Evolutionary conservation across 1,139 yeast species (phyloP).

Genomic region (Yamadazyma taylorii): DNA sequence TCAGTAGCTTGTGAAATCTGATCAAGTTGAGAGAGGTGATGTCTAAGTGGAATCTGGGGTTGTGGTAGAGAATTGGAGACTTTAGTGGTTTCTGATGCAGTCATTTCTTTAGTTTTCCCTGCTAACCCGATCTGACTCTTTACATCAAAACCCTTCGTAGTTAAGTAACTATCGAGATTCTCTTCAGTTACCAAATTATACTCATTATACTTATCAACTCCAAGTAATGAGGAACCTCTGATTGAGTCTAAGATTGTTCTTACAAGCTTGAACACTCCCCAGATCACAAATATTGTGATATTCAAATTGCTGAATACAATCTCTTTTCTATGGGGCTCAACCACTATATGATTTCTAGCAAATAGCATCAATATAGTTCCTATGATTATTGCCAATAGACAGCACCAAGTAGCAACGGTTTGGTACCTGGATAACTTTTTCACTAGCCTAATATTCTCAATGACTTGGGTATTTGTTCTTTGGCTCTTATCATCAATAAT

Average conservation of each 20-base stretch:
- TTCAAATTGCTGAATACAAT: slow-evolving; percentile 35
- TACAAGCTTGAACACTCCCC: slow-evolving; percentile 28
- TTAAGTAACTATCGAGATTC: slow-evolving; percentile 9
- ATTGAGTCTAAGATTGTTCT: slow-evolving; percentile 6
- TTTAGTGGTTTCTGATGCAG: too few relatives aligned
- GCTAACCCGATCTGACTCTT: neutral
- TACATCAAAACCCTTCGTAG: neutral
- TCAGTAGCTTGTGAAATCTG: neutral
- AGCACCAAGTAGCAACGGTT: slow-evolving; percentile 22
- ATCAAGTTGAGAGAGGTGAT: too few relatives aligned
- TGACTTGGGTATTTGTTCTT: slow-evolving; percentile 8
- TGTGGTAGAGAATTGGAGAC: too few relatives aligned
- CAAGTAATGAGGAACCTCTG: slow-evolving; percentile 5
- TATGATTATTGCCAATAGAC: slow-evolving; percentile 24
- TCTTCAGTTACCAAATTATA: slow-evolving; percentile 13
- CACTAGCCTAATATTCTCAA: slow-evolving; percentile 13
- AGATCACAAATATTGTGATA: slow-evolving; percentile 28
- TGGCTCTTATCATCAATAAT: slow-evolving; percentile 8
- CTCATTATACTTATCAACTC: slow-evolving; percentile 8
- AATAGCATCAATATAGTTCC: slow-evolving; percentile 27
- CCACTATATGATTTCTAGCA: slow-evolving; percentile 26
- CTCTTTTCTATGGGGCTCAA: slow-evolving; percentile 27
- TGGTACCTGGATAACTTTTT: slow-evolving; percentile 23
- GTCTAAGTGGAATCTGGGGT: too few relatives aligned
- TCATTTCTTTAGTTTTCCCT: too few relatives aligned